Base-by-base conservation (phyloP, 164 flowering plant species). In the Vitis labrusca region DNA sequence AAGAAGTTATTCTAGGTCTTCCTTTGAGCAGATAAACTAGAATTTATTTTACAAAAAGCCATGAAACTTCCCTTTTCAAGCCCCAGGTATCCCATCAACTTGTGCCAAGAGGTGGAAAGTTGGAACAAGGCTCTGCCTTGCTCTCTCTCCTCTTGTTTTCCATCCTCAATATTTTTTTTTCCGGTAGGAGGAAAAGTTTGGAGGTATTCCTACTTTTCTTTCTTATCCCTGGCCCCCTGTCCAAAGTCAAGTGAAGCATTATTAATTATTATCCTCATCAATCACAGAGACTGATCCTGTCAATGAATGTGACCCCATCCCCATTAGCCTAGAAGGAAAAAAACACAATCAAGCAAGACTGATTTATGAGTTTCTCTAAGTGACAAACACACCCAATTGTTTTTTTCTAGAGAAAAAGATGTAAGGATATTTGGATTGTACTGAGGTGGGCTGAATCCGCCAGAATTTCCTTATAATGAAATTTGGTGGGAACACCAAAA, bases 21-120 rank as follows among this genome's bases (percentile, higher is more conserved):
- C 59, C 29, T 10, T 32, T 17, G 17, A 51, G 56, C 5, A 59
- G 73, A 76, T 63, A 73, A 61, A 67, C 67, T 68, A 56, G 65
- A 53, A 67, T 64, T 61, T 53, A 27, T 3, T 65, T 37, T 70
- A 63, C 37, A 50, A 47, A 71, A 70, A 37, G 65, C 63, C 71
- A 61, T 69, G 65, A 16, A 57, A 13, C 69, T 72, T 53, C 72
- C 76, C 50, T 29, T 71, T 75, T 73, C 76, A 60, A 29, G 51
- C 23, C 29, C 67, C 44, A 60, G 51, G 63, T 50, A 19, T 19
- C 55, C 13, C 52, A 48, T 12, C 71, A 63, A 60, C n/a, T 65
- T 30, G 59, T 61, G 44, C 44, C 44, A 37, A 37, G 63, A 66
- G 60, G 54, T 50, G 53, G 70, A 73, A 70, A 70, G 71, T 61